Evolutionary conservation across 345 rosid species (phyloP).

Genomic region (Excoecaria agallocha): DNA sequence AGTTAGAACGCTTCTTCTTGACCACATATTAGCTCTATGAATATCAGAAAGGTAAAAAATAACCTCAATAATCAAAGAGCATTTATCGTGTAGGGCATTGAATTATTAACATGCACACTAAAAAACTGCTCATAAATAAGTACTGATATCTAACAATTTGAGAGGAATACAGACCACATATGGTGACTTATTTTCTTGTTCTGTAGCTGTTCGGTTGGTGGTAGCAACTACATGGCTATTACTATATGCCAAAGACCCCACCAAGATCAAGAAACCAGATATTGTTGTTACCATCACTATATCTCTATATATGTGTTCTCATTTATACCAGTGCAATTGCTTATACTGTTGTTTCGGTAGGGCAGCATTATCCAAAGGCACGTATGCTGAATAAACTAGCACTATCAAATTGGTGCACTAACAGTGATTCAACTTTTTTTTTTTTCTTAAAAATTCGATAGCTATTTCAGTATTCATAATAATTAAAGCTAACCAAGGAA

Average conservation of each 20-base stretch:
- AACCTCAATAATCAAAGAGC: not conserved
- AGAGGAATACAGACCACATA: conserved; percentile 7
- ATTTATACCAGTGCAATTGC: not conserved
- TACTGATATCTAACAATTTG: not conserved
- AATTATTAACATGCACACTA: not conserved
- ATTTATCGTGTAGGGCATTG: conserved; percentile 1
- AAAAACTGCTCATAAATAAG: not conserved
- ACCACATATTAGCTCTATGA: conserved; percentile 7
- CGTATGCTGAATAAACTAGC: not conserved
- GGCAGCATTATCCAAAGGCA: not conserved
- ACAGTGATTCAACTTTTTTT: not conserved
- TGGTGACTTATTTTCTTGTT: not conserved
- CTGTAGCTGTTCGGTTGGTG: conserved; percentile 7
- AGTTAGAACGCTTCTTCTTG: not conserved
- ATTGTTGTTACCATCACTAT: not conserved
- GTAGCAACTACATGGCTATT: not conserved
- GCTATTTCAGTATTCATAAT: not conserved
- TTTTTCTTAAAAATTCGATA: not conserved
- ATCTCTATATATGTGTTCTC: not conserved
- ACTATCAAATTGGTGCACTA: not conserved
- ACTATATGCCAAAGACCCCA: not conserved
- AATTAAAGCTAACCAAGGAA: not conserved
- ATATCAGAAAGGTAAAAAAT: not conserved
- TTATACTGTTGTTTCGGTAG: not conserved
- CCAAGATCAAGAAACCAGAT: not conserved